A percentile compares a stretch with the other conserved stretches of the same genome.
Evolutionary conservation across 2,329 filamentous ascomycete genomes (phyloP).

Genomic region (Aspergillus tubingensis): DNA sequence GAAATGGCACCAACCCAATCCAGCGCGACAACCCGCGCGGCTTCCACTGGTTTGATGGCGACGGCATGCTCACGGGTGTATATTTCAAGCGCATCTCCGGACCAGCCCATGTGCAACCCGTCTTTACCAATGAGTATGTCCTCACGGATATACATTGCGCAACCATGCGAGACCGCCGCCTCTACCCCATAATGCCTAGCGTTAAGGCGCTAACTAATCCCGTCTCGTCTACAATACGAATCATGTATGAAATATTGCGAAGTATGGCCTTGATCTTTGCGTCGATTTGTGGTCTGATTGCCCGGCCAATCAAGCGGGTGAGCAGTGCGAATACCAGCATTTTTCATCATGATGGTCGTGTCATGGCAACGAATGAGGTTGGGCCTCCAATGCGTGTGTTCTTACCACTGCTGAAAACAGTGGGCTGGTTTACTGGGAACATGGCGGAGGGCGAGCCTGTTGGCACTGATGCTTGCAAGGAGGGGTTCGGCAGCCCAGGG

Average conservation of each 20-base stretch:
- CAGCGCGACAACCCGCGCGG: conserved; percentile 63
- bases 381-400: conserved; percentile 68
- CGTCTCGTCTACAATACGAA: neutral
- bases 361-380: conserved; percentile 70
- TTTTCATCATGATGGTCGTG: conserved; percentile 68
- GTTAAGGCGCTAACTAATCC: conserved; percentile 49
- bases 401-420: conserved; percentile 65
- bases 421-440: conserved; percentile 69
- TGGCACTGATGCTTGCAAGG: neutral
- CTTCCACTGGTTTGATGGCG: conserved; percentile 74
- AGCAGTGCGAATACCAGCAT: conserved; percentile 71
- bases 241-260: conserved; percentile 1
- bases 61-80: conserved; percentile 72
- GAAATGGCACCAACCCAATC: conserved; percentile 70
- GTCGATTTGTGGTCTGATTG: conserved; percentile 53
- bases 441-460: conserved; percentile 48
- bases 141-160: conserved; percentile 67
- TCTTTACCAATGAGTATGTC: conserved; percentile 71
- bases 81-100: conserved; percentile 53
- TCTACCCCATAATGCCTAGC: conserved; percentile 64
- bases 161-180: conserved; percentile 51
- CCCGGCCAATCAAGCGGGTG: conserved; percentile 64
- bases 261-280: conserved; percentile 56
- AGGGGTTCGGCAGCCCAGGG: conserved; percentile 12
- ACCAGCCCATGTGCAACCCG: conserved; percentile 52